These are phyloP conservation scores for Kernera saxatilis DNA, from an alignment of 345 rosid genomes.

Conservation along the genomic window DNA sequence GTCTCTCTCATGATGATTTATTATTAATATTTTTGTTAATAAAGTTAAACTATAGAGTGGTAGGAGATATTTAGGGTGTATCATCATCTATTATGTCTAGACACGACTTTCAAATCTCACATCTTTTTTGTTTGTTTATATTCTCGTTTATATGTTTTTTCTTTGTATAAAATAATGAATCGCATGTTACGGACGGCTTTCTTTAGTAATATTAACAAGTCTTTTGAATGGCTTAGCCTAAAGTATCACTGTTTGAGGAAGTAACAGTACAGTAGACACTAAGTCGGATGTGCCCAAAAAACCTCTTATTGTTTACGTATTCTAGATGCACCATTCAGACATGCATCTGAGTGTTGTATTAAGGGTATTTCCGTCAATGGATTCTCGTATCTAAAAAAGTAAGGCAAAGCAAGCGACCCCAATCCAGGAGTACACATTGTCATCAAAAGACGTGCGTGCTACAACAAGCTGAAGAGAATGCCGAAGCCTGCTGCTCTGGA, in stretches of 20 bases:
- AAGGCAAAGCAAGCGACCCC: too few relatives aligned
- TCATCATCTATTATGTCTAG: constrained; percentile 30
- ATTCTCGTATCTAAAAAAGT: too few relatives aligned
- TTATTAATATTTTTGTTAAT: constrained; percentile 31
- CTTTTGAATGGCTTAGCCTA: constrained; percentile 4
- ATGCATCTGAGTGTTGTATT: too few relatives aligned
- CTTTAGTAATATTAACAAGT: constrained; percentile 7
- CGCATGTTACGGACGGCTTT: constrained; percentile 13
- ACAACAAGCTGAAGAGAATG: neutral
- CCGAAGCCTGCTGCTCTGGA: too few relatives aligned
- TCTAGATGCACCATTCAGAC: too few relatives aligned
- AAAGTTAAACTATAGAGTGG: constrained; percentile 33
- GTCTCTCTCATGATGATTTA: constrained; percentile 23
- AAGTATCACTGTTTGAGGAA: neutral
- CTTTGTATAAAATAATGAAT: constrained; percentile 29
- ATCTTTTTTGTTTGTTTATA: constrained; percentile 17
- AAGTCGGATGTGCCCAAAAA: neutral
- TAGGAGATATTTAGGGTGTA: constrained; percentile 30
- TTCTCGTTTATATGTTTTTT: neutral
- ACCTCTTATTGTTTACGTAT: too few relatives aligned
- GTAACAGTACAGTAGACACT: neutral
- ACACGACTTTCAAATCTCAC: constrained; percentile 18
- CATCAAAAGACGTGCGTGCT: neutral
- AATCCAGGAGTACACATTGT: too few relatives aligned
- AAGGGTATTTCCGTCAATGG: too few relatives aligned